These are phyloP conservation scores for Cyclocybe aegerita DNA, from an alignment of 768 basidiomycete species.

Conservation along the genomic window DNA sequence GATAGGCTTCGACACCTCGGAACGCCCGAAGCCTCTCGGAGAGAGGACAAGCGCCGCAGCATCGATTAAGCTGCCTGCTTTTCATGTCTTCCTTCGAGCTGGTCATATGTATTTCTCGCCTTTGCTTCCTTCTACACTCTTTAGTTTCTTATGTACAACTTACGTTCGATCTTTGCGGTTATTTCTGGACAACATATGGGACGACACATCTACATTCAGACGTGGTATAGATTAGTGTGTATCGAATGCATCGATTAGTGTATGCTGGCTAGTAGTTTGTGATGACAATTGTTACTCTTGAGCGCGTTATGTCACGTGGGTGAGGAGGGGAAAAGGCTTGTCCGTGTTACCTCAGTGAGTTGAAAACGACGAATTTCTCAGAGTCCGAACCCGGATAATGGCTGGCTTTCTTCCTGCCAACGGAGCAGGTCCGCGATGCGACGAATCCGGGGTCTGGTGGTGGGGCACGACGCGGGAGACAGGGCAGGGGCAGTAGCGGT, in stretches of 20 bases:
- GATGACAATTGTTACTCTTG: too few relatives aligned
- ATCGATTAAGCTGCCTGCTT: conserved; percentile 22
- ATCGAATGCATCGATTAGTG: too few relatives aligned
- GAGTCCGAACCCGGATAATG: conserved; percentile 10
- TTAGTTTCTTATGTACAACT: too few relatives aligned
- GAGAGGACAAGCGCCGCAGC: conserved; percentile 34
- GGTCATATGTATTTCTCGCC: too few relatives aligned
- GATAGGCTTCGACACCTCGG: conserved; percentile 32
- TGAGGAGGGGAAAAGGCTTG: conserved; percentile 4
- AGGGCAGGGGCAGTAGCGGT: background rate
- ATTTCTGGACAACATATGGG: too few relatives aligned
- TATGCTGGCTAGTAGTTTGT: too few relatives aligned
- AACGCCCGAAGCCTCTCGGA: conserved; percentile 36
- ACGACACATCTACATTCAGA: too few relatives aligned
- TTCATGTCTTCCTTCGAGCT: too few relatives aligned
- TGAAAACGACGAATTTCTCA: conserved; percentile 16
- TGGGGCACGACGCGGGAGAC: background rate
- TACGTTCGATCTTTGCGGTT: too few relatives aligned
- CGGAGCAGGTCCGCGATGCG: background rate
- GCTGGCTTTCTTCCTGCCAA: background rate
- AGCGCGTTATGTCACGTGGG: conserved; percentile 8
- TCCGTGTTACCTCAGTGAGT: conserved; percentile 7
- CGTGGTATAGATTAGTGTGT: too few relatives aligned
- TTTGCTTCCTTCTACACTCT: too few relatives aligned
- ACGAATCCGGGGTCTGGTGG: background rate